phyloP scores from a whole-genome alignment of 2,329 filamentous ascomycete genomes.

The Aspergillus pseudoterreus region DNA sequence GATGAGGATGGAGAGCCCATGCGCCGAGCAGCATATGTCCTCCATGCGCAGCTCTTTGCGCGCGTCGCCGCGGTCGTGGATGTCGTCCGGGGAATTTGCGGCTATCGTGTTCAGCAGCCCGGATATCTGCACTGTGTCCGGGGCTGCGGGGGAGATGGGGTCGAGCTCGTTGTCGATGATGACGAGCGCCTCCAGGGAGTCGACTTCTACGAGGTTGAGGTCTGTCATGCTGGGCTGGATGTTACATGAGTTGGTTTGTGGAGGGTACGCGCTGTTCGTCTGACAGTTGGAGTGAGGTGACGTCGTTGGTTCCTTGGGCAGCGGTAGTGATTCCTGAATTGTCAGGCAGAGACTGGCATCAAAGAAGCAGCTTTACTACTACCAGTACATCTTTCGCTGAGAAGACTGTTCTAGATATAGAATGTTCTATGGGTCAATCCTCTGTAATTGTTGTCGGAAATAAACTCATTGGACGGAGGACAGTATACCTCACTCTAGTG shows the following conservation, averaged over 20 bases:
- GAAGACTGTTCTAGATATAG: no score
- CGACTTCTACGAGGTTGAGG: conserved; percentile 37
- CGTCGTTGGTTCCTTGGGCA: no score
- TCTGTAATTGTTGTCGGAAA: no score
- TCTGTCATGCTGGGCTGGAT: conserved; percentile 3
- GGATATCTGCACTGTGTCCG: conserved; percentile 40
- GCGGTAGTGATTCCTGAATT: not conserved
- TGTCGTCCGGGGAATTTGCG: conserved; percentile 29
- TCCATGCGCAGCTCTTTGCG: conserved; percentile 48
- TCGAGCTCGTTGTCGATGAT: conserved; percentile 57
- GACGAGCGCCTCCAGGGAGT: conserved; percentile 47
- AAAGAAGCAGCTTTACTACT: no score
- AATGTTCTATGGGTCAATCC: no score
- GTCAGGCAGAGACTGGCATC: no score
- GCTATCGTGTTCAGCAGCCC: conserved; percentile 45
- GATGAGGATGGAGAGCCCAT: conserved; percentile 52
- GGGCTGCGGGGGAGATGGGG: conserved; percentile 47
- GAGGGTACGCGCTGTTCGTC: no score
- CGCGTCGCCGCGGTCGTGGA: conserved; percentile 40
- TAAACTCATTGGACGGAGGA: no score
- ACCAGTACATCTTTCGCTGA: no score
- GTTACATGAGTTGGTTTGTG: not conserved
- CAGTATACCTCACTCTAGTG: no score
- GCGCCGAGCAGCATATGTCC: conserved; percentile 52
- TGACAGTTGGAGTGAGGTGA: not conserved